Conservation (phyloP, 2,329 filamentous ascomycete species). For the Microdochium paspali region DNA sequence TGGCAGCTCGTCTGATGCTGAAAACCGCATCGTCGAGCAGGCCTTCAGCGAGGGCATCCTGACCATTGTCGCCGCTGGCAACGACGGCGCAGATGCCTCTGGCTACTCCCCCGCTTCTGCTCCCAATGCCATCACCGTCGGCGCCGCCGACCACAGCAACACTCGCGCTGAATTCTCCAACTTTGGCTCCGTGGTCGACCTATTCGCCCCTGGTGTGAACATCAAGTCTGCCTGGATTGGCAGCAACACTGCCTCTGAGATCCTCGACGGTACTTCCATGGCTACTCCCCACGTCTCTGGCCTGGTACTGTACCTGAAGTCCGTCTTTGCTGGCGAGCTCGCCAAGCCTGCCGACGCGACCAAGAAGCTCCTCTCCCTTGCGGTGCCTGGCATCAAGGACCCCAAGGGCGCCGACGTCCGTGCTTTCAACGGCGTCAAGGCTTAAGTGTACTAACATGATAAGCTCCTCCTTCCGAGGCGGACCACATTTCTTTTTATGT, state of each 20-base stretch:
- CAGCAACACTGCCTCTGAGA: not conserved
- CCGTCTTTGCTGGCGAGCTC: not conserved
- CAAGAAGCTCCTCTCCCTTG: not conserved
- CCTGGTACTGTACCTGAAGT: not conserved
- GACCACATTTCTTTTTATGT: not conserved
- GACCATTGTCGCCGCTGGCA: constrained; percentile 28
- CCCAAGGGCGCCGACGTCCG: not conserved
- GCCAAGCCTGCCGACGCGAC: not conserved
- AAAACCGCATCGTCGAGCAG: constrained; percentile 23
- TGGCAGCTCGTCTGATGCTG: constrained; percentile 30
- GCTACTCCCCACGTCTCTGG: constrained; percentile 1
- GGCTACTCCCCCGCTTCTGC: constrained; percentile 24
- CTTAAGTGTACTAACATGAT: not conserved
- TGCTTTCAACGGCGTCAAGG: not conserved
- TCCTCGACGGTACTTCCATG: constrained; percentile 1
- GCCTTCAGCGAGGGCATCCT: constrained; percentile 24
- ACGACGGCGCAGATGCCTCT: constrained; percentile 17
- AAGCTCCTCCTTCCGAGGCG: not conserved
- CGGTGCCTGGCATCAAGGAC: not conserved
- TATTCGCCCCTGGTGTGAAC: constrained; percentile 2
- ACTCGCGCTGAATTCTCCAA: constrained; percentile 27
- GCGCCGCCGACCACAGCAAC: constrained; percentile 21
- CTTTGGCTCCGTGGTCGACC: constrained; percentile 5
- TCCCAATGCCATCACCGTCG: constrained; percentile 26
- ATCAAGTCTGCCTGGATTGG: not conserved